A percentile compares a stretch with the other conserved stretches of the same genome.
Conservation (phyloP, 805 yeast species). For the Wickerhamomyces strasburgensis region DNA sequence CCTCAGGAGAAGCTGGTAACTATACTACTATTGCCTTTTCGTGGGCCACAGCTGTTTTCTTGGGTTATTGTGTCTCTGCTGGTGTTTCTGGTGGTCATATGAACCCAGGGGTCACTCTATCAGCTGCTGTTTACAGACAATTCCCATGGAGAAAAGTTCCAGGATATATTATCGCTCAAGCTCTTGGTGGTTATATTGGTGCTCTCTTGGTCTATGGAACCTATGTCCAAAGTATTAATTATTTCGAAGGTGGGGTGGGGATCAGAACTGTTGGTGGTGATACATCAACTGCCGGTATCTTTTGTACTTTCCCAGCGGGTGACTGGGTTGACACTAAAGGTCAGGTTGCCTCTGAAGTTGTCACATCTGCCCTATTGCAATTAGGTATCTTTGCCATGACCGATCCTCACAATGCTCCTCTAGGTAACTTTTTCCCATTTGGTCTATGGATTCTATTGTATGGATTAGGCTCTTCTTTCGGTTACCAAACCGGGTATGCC, state of each 20-base stretch:
- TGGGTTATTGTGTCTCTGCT: constrained; percentile 47
- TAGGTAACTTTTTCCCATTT: constrained; percentile 43
- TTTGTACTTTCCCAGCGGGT: constrained; percentile 39
- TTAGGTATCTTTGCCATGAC: constrained; percentile 46
- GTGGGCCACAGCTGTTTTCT: constrained; percentile 53
- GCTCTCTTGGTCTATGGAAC: constrained; percentile 41
- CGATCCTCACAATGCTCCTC: constrained; percentile 44
- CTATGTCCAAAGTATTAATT: constrained; percentile 35
- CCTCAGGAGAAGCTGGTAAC: constrained; percentile 34
- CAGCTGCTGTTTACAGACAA: constrained; percentile 43
- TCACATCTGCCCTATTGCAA: constrained; percentile 40
- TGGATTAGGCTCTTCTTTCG: constrained; percentile 43
- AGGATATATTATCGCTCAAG: constrained; percentile 41
- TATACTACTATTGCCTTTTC: constrained; percentile 38
- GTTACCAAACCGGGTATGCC: constrained; percentile 52
- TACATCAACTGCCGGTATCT: constrained; percentile 37
- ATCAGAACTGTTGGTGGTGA: constrained; percentile 25
- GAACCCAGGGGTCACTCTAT: constrained; percentile 48
- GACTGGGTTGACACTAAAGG: constrained; percentile 36
- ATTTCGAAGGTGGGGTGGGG: constrained; percentile 30
- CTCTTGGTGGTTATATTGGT: constrained; percentile 45
- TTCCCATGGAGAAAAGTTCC: constrained; percentile 46
- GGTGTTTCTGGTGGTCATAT: constrained; percentile 58
- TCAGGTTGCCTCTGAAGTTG: constrained; percentile 44
- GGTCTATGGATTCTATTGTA: constrained; percentile 41